Conservation (phyloP, 2,329 filamentous ascomycete species). For the Pseudogymnoascus sp. region DNA sequence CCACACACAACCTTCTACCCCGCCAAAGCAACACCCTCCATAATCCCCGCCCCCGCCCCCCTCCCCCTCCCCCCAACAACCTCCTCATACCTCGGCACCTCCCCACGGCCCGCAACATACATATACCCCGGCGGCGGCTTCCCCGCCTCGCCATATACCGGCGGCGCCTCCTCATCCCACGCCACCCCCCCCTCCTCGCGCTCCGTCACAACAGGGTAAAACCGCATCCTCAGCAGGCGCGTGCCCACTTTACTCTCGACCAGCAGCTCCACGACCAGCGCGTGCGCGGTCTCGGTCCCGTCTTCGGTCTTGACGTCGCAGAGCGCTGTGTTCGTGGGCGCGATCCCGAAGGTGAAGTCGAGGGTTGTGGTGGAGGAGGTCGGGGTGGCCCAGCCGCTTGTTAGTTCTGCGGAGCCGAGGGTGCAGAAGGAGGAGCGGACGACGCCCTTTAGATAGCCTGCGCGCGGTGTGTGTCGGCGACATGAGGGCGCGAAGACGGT, state of each 20-base stretch:
- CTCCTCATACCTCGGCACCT: neutral
- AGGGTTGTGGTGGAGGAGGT: slow-evolving; percentile 70
- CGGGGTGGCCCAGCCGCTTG: slow-evolving; percentile 76
- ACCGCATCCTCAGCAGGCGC: slow-evolving; percentile 86
- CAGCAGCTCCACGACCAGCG: slow-evolving; percentile 84
- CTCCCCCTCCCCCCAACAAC: neutral
- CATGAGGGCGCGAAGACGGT: slow-evolving; percentile 75
- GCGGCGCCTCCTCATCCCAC: slow-evolving; percentile 94
- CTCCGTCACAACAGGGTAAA: slow-evolving; percentile 74
- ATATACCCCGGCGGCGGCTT: slow-evolving; percentile 68
- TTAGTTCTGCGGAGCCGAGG: slow-evolving; percentile 74
- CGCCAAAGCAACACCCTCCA: neutral
- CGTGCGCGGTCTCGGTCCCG: slow-evolving; percentile 74
- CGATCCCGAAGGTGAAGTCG: slow-evolving; percentile 62
- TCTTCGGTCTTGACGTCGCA: slow-evolving; percentile 70
- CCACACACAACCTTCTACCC: too few species aligned
- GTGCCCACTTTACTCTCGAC: slow-evolving; percentile 91
- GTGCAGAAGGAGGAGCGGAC: slow-evolving; percentile 67
- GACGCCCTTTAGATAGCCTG: slow-evolving; percentile 54
- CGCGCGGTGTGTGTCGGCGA: slow-evolving; percentile 59
- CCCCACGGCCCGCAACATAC: neutral
- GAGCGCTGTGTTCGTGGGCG: slow-evolving; percentile 51
- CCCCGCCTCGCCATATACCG: slow-evolving; percentile 89
- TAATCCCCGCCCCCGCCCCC: neutral
- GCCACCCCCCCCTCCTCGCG: slow-evolving; percentile 79